Percentiles rank a stretch among this genome's conserved stretches.
These are phyloP conservation scores for Blattamonas nauphoetae DNA, from an alignment of 78 protist species.

Conservation along the genomic window DNA sequence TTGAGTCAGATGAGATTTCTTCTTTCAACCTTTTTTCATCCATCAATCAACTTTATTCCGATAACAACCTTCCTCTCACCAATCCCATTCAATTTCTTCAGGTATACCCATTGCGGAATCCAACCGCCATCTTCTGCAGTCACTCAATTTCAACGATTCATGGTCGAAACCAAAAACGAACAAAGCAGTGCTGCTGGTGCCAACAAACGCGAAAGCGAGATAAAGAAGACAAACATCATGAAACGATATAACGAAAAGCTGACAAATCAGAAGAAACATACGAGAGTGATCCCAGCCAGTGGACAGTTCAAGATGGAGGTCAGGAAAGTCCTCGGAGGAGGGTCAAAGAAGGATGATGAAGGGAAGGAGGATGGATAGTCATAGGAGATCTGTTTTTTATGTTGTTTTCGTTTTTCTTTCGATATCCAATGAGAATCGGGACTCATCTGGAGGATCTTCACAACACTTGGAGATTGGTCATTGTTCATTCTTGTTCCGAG, in stretches of 20 bases:
- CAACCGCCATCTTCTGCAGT: not conserved
- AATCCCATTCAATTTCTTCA: not conserved
- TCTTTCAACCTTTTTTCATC: no score
- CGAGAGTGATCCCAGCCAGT: not conserved
- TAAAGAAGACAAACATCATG: not conserved
- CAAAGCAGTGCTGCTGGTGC: not conserved
- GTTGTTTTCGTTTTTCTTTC: no score
- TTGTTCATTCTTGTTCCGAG: no score
- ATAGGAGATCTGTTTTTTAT: no score
- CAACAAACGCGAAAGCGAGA: not conserved
- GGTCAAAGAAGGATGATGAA: not conserved
- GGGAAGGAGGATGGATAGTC: no score
- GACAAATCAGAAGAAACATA: not conserved
- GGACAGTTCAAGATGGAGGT: not conserved
- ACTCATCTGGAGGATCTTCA: no score
- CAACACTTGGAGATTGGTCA: no score
- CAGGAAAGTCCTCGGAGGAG: not conserved
- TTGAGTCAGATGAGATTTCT: no score
- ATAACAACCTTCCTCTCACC: not conserved
- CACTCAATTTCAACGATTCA: not conserved
- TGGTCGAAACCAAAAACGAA: not conserved
- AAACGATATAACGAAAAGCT: not conserved
- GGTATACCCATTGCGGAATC: not conserved
- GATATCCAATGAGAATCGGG: no score
- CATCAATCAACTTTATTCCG: no score